Evolutionary conservation across 1,139 yeast species (phyloP), one percentile per base, ranked within the genome.

Genomic region (Yamadazyma trypodendri): DNA sequence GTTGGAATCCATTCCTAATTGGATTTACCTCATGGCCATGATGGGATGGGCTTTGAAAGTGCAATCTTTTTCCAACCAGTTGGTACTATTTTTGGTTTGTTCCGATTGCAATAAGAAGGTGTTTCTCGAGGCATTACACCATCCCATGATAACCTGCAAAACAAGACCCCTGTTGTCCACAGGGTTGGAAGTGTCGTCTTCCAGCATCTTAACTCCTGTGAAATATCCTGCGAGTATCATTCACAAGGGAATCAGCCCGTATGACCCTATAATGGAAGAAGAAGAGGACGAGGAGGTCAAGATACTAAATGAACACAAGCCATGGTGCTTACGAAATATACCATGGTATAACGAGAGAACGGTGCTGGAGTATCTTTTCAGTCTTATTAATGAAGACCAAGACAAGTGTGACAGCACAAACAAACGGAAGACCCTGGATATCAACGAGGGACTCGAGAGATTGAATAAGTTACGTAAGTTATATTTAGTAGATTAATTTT

Each of bases 31-130:
- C 11, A 41, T 66, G 13, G 68, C 73, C 2, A 46, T 60, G 24
- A 41, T 58, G 40, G 73, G 75, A 3, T 69, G 75, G 75, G 50
- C 54, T 13, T 50, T 69, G 27, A 49, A 60, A 34, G 56, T 63
- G 8, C 72, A 65, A 44, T 45, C 57, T 2, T 61, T 61, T 44
- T 48, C 61, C 7, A 37, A 51, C 12, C 56, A 58, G 13, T 39
- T 58, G 15, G 60, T 66, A 1, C 49, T 66, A 4, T 49, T 65
- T n/a, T 46, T 69, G 31, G 56, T 58, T 9, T 69, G 74, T 49
- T 42, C 54, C 32, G 60, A 60, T 43, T 69, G 75, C 43, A 66
- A 68, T 49, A 58, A 58, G 39, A 50, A 72, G 35, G 48, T 63
- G 5, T 65, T 65, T 38, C 42, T 68, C 28, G 55, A 56, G 28